These are phyloP conservation scores for Fragaria iinumae DNA, from an alignment of 306 rosid species.

Conservation along the genomic window DNA sequence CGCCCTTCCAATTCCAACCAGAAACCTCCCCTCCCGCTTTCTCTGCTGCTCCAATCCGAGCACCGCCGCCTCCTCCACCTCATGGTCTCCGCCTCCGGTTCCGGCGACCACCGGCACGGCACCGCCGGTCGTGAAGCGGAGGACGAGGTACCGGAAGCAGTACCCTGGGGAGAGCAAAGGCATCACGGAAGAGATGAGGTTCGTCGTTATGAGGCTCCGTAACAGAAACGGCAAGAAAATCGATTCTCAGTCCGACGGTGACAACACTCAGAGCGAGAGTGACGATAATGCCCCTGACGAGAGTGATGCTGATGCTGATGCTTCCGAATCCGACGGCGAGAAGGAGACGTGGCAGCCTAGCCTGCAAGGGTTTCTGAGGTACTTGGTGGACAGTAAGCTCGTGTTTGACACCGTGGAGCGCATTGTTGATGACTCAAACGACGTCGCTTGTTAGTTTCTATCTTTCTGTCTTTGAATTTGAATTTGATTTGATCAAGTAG, in stretches of 20 bases:
- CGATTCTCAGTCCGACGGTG: constrained; percentile 5
- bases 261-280: not conserved
- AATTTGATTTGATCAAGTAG: not conserved
- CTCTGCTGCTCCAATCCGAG: constrained; percentile 2
- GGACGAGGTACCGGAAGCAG: constrained; percentile 51
- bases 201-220: constrained; percentile 89
- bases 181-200: constrained; percentile 90
- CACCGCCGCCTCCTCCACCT: not conserved
- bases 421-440: constrained; percentile 63
- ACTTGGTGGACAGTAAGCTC: constrained; percentile 68
- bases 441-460: constrained; percentile 61
- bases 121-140: constrained; percentile 43
- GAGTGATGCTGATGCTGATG: not conserved
- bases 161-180: constrained; percentile 83
- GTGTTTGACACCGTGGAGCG: constrained; percentile 72
- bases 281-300: not conserved
- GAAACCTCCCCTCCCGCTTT: not conserved
- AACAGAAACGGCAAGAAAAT: constrained; percentile 39
- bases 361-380: constrained; percentile 56
- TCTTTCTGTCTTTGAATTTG: not conserved
- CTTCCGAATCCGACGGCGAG: constrained; percentile 21
- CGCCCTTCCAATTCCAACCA: constrained; percentile 8
- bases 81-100: not conserved
- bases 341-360: constrained; percentile 59
- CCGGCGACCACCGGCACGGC: constrained; percentile 1